These are phyloP conservation scores for Amorphotheca resinae DNA, from an alignment of 495 filamentous ascomycete genomes.

Conservation along the genomic window DNA sequence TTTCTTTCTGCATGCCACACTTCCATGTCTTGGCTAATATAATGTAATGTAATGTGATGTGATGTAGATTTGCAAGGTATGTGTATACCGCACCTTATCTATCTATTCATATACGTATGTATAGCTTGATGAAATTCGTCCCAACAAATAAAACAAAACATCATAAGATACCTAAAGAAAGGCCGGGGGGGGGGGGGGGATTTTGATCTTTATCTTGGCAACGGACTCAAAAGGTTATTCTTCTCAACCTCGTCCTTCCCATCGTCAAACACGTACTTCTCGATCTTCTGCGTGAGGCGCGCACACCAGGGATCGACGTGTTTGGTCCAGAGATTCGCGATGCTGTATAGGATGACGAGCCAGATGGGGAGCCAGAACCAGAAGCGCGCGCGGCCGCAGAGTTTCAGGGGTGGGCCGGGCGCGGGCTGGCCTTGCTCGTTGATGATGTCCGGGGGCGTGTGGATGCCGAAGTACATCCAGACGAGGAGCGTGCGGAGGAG, in stretches of 20 bases:
- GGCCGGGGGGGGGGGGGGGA: no score
- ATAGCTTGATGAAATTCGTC: no score
- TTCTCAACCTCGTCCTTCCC: constrained; percentile 1
- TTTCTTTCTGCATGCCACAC: no score
- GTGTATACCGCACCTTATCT: no score
- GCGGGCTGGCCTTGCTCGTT: constrained; percentile 33
- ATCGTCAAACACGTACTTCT: constrained; percentile 39
- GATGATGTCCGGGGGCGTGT: constrained; percentile 35
- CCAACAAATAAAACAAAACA: no score
- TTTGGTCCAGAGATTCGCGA: constrained; percentile 50
- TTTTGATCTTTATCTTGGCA: no score
- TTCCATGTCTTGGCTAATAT: no score
- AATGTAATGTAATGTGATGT: no score
- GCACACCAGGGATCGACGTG: constrained; percentile 57
- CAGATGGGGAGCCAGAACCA: constrained; percentile 33
- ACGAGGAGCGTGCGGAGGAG: constrained; percentile 48
- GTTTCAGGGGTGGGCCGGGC: constrained; percentile 12
- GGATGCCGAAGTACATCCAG: constrained; percentile 54
- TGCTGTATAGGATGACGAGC: constrained; percentile 43
- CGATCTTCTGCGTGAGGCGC: constrained; percentile 42
- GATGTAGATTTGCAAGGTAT: no score
- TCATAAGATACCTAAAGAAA: no score
- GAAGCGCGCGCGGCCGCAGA: constrained; percentile 9
- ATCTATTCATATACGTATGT: no score
- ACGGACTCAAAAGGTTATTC: background rate